These are phyloP conservation scores for Cotoneaster glaucophyllus DNA, from an alignment of 306 rosid species.

Conservation along the genomic window DNA sequence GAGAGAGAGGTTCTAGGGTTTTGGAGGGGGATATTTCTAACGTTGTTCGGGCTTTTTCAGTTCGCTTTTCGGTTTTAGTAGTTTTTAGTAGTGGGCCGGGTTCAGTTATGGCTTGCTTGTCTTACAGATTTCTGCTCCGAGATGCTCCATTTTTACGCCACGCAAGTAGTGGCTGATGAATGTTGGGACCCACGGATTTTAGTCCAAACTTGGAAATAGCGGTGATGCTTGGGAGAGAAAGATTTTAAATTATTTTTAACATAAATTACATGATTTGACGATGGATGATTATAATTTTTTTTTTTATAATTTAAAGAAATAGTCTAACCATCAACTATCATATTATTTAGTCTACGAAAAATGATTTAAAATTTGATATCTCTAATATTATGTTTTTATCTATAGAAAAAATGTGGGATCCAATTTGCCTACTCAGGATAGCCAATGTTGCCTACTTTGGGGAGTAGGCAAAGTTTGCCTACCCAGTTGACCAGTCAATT, in stretches of 20 bases:
- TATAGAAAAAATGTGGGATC: no score
- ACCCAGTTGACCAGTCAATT: no score
- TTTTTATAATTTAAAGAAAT: no score
- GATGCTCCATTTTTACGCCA: neutral
- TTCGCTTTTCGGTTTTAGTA: neutral
- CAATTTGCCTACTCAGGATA: no score
- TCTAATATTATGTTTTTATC: no score
- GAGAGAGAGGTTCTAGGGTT: conserved; percentile 35
- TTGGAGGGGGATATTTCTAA: neutral
- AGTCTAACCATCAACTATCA: accelerated
- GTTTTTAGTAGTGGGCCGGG: neutral
- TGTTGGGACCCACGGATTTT: neutral
- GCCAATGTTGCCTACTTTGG: no score
- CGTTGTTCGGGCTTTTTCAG: neutral
- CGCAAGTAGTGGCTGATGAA: neutral
- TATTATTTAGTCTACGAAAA: no score
- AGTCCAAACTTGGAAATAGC: neutral
- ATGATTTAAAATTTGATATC: no score
- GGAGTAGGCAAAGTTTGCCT: no score
- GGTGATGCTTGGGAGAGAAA: no score
- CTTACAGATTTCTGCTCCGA: neutral
- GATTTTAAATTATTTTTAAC: no score
- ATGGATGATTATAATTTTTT: accelerated
- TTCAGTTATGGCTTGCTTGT: neutral
- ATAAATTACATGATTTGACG: accelerated